Conservation (phyloP, 345 rosid species). For the Sisymbrium altissimum region DNA sequence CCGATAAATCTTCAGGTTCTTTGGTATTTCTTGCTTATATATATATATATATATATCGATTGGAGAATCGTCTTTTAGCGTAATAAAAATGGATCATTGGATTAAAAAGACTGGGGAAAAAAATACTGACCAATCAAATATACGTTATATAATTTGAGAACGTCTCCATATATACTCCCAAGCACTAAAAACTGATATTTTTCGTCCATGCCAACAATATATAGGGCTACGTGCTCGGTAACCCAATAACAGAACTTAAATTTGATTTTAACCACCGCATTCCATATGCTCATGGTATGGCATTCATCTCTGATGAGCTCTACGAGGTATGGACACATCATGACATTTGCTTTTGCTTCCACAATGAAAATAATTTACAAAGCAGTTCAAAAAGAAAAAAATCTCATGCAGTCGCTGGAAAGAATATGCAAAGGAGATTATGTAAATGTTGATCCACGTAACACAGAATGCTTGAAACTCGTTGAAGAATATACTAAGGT, state of each 20-base stretch:
- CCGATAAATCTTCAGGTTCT: constrained; percentile 51
- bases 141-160: too few relatives aligned
- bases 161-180: too few relatives aligned
- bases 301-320: constrained; percentile 66
- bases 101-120: too few relatives aligned
- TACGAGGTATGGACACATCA: constrained; percentile 40
- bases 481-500: constrained; percentile 14
- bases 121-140: too few relatives aligned
- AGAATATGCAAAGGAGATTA: constrained; percentile 40
- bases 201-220: neutral
- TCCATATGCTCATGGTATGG: constrained; percentile 33
- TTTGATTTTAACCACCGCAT: constrained; percentile 35
- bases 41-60: neutral
- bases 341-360: neutral
- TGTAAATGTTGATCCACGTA: constrained; percentile 24
- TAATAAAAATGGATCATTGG: too few relatives aligned
- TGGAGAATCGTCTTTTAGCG: too few relatives aligned
- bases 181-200: neutral
- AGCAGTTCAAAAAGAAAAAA: neutral
- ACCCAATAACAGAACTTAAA: constrained; percentile 32
- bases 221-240: constrained; percentile 70
- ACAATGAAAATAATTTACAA: neutral
- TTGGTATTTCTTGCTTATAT: neutral
- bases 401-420: neutral
- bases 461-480: constrained; percentile 38